These are phyloP conservation scores for Colletotrichum magnum DNA, from an alignment of 2,329 filamentous ascomycete species.

Conservation along the genomic window DNA sequence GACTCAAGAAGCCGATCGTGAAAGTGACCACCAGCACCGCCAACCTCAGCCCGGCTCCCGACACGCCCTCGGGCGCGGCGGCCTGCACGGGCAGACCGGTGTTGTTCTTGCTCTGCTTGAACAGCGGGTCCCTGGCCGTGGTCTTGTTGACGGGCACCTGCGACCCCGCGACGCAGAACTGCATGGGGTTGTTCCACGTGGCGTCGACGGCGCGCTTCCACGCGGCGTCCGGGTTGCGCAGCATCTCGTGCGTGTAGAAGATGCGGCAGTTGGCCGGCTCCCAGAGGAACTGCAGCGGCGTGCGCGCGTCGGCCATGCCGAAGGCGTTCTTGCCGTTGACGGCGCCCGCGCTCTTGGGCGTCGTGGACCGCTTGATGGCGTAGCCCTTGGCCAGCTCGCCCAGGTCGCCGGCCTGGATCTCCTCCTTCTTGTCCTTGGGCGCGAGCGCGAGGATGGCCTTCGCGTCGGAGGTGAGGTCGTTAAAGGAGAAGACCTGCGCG, in stretches of 20 bases:
- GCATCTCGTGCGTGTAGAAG: conserved; percentile 61
- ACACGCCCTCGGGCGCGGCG: not conserved
- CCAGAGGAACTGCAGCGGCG: conserved; percentile 61
- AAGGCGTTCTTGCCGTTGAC: conserved; percentile 56
- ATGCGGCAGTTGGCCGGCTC: conserved; percentile 62
- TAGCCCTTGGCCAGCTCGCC: conserved; percentile 51
- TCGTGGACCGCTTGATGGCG: conserved; percentile 47
- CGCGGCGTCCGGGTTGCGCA: conserved; percentile 53
- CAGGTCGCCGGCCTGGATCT: conserved; percentile 46
- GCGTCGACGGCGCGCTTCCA: conserved; percentile 58
- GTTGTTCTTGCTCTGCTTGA: conserved; percentile 33
- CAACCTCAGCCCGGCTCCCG: conserved; percentile 19
- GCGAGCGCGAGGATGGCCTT: conserved; percentile 45
- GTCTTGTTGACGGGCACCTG: conserved; percentile 42
- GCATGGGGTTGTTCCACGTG: conserved; percentile 50
- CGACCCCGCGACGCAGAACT: conserved; percentile 52
- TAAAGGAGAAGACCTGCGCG: conserved; percentile 52
- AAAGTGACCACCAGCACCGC: conserved; percentile 25
- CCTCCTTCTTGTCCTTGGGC: conserved; percentile 38
- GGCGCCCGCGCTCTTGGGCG: conserved; percentile 44
- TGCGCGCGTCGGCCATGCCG: conserved; percentile 47
- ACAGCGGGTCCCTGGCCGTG: conserved; percentile 43
- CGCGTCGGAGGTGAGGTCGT: conserved; percentile 48
- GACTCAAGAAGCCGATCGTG: conserved; percentile 18
- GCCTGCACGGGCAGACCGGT: conserved; percentile 20